A percentile compares a stretch with the other conserved stretches of the same genome.
Evolutionary conservation across 83 land plant species (phyloP).

Genomic region (Picea mariana): DNA sequence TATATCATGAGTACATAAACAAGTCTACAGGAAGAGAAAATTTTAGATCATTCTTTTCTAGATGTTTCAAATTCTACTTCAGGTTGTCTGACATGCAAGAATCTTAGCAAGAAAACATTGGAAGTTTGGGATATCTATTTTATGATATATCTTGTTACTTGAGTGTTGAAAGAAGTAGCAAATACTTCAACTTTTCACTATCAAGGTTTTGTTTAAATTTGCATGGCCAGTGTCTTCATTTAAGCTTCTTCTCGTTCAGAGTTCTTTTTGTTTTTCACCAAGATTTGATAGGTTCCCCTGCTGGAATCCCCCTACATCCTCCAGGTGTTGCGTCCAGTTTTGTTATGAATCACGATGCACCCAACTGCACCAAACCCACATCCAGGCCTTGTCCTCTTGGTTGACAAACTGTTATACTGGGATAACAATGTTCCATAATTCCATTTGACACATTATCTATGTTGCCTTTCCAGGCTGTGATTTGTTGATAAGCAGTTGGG

Average conservation of each 20-base stretch:
- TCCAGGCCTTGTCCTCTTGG: background rate
- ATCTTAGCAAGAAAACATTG: background rate
- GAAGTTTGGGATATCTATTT: constrained; percentile 3
- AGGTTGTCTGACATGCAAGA: constrained; percentile 4
- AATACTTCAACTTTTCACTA: too few relatives aligned
- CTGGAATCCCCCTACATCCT: too few relatives aligned
- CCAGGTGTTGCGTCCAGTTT: background rate
- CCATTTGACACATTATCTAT: constrained; percentile 1
- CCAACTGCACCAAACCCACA: background rate
- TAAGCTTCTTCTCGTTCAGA: too few relatives aligned
- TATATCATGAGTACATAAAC: background rate
- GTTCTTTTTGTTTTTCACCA: too few relatives aligned
- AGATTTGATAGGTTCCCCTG: too few relatives aligned
- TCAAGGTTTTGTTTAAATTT: too few relatives aligned
- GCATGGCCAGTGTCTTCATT: too few relatives aligned
- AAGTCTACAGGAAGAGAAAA: background rate
- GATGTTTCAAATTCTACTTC: background rate
- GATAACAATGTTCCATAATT: background rate
- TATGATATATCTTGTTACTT: background rate
- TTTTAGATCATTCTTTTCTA: background rate
- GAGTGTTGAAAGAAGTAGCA: too few relatives aligned
- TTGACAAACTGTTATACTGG: too few relatives aligned
- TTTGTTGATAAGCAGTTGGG: background rate
- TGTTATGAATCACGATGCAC: background rate
- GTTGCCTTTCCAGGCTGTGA: constrained; percentile 3